phyloP scores from a whole-genome alignment of 768 basidiomycete genomes.

The Trametes gibbosa region DNA sequence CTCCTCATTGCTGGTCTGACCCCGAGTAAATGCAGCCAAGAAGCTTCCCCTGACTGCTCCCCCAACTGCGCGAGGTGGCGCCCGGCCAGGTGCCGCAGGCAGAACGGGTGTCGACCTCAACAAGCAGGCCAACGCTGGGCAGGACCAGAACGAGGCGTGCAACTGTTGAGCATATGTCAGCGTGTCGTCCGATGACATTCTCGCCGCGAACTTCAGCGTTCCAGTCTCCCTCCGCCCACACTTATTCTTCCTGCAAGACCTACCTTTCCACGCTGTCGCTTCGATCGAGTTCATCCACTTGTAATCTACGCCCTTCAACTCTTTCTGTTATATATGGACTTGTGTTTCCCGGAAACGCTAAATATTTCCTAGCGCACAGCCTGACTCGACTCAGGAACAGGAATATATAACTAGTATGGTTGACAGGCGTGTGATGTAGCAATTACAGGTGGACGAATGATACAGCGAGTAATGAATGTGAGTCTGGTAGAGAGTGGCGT shows the following conservation, averaged over 20 bases:
- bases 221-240: not conserved
- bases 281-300: constrained; percentile 29
- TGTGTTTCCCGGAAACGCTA: constrained; percentile 1
- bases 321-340: constrained; percentile 22
- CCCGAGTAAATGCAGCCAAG: constrained; percentile 53
- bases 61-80: constrained; percentile 55
- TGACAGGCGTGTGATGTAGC: not conserved
- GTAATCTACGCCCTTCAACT: constrained; percentile 17
- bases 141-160: constrained; percentile 63
- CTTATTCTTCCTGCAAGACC: constrained; percentile 24
- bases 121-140: constrained; percentile 53
- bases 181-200: not conserved
- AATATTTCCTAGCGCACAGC: not conserved
- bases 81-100: constrained; percentile 48
- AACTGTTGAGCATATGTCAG: constrained; percentile 55
- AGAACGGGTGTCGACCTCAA: constrained; percentile 78
- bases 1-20: not conserved
- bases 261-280: constrained; percentile 39
- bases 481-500: constrained; percentile 1
- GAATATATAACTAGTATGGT: not conserved
- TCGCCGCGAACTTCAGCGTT: not conserved
- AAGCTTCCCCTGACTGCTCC: constrained; percentile 84
- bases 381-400: too few relatives aligned
- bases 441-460: constrained; percentile 1
- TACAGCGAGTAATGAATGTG: constrained; percentile 1